phyloP scores from a whole-genome alignment of 2,329 filamentous ascomycete genomes.

The Nemania sp. region DNA sequence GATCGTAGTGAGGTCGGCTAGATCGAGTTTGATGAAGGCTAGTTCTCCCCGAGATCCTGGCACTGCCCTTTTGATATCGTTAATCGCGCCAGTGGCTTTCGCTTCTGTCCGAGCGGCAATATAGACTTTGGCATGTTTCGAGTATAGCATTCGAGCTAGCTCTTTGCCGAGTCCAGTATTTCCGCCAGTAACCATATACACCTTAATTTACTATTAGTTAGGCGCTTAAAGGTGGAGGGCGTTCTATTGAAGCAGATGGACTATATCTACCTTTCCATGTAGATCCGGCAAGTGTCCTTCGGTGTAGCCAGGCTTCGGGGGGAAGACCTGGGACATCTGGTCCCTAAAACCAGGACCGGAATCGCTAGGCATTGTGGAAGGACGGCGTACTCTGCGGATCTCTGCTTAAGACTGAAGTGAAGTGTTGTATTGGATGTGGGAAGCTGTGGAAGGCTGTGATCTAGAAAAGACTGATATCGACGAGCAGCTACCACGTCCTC shows the following conservation, averaged over 20 bases:
- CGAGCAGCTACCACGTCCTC: background rate
- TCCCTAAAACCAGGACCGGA: slow-evolving; percentile 17
- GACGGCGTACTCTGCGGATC: background rate
- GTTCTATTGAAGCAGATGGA: background rate
- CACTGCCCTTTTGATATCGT: slow-evolving; percentile 49
- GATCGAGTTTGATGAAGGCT: slow-evolving; percentile 53
- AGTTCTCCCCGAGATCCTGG: slow-evolving; percentile 47
- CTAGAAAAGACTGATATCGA: background rate
- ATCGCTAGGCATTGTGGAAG: slow-evolving; percentile 6
- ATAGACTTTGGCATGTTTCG: slow-evolving; percentile 58
- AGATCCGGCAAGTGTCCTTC: slow-evolving; percentile 22
- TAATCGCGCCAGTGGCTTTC: slow-evolving; percentile 55
- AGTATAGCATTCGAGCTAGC: slow-evolving; percentile 55
- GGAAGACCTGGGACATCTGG: slow-evolving; percentile 25
- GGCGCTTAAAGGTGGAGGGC: background rate
- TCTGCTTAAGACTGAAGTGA: background rate
- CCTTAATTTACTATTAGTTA: slow-evolving; percentile 13
- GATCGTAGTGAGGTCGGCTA: slow-evolving; percentile 54
- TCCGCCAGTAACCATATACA: slow-evolving; percentile 37
- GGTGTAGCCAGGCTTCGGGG: slow-evolving; percentile 27
- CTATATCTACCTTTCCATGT: slow-evolving; percentile 24
- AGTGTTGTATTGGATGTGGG: background rate
- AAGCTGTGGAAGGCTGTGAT: background rate
- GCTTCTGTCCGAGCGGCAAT: slow-evolving; percentile 55
- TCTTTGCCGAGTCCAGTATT: slow-evolving; percentile 56